Percentiles rank a stretch among this genome's conserved stretches.
Conservation (phyloP, 495 filamentous ascomycete genomes). For the Penicillium psychrofluorescens region DNA sequence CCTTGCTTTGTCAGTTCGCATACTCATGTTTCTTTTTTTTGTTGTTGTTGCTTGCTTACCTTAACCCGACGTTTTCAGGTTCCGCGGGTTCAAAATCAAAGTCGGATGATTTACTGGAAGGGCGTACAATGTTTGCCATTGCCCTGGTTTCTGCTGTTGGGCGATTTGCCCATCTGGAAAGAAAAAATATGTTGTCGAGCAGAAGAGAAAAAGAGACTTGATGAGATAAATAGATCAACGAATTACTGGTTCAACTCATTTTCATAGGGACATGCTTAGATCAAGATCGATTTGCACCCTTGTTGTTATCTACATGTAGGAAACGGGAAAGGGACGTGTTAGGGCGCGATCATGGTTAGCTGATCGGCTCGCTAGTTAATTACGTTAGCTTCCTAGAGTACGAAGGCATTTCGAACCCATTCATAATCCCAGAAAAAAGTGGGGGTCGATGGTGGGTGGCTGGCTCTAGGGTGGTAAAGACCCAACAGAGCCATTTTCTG, state of each 20-base stretch:
- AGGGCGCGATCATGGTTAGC: too few relatives aligned
- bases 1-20: background rate
- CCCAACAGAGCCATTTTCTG: too few relatives aligned
- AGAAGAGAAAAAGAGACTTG: background rate
- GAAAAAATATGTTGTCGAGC: background rate
- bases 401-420: too few relatives aligned
- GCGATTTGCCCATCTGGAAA: background rate
- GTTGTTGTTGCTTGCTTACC: background rate
- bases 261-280: background rate
- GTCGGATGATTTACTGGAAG: background rate
- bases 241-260: background rate
- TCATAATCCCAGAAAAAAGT: too few relatives aligned
- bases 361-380: too few relatives aligned
- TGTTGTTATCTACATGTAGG: too few relatives aligned
- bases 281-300: too few relatives aligned
- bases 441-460: too few relatives aligned
- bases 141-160: background rate
- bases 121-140: background rate
- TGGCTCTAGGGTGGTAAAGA: too few relatives aligned
- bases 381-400: too few relatives aligned
- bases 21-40: background rate
- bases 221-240: background rate
- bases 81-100: background rate
- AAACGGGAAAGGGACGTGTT: too few relatives aligned
- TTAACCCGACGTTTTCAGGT: background rate